Percentiles rank a stretch among this genome's conserved stretches.
Conservation (phyloP, 1,284 basidiomycete species). For the Sutorius eximius region DNA sequence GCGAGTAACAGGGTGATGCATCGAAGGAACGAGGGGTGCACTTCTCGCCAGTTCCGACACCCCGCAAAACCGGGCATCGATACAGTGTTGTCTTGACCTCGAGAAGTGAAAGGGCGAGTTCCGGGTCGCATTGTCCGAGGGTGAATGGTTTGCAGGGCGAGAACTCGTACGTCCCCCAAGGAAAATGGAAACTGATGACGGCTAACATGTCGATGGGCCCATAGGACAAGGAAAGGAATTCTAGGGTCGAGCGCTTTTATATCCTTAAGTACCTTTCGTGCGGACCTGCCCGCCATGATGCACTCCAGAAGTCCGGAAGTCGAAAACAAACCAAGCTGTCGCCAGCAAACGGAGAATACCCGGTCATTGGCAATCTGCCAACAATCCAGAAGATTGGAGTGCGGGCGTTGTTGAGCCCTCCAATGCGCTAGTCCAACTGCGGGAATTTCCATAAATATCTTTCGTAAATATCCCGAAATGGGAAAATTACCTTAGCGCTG, state of each 20-base stretch:
- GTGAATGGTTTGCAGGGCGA: no score
- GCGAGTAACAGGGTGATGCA: neutral
- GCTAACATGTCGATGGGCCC: neutral
- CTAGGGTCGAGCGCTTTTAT: neutral
- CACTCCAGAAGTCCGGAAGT: neutral
- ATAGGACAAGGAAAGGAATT: neutral
- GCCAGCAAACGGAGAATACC: neutral
- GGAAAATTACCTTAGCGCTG: no score
- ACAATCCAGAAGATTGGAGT: neutral
- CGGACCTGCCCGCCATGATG: neutral
- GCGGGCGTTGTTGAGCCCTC: neutral
- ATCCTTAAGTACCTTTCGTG: neutral
- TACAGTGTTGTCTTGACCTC: accelerated
- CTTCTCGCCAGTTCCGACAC: slow-evolving; percentile 1
- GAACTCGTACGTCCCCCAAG: no score
- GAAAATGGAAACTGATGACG: accelerated
- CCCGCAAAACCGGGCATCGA: neutral
- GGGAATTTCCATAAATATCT: neutral
- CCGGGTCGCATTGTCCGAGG: no score
- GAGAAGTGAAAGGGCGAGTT: no score
- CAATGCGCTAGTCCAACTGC: neutral
- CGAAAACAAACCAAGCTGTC: neutral
- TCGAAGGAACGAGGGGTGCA: neutral
- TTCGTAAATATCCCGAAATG: neutral
- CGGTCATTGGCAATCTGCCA: neutral